Evolutionary conservation across 306 rosid species (phyloP).

Genomic region (Neltuma alba): DNA sequence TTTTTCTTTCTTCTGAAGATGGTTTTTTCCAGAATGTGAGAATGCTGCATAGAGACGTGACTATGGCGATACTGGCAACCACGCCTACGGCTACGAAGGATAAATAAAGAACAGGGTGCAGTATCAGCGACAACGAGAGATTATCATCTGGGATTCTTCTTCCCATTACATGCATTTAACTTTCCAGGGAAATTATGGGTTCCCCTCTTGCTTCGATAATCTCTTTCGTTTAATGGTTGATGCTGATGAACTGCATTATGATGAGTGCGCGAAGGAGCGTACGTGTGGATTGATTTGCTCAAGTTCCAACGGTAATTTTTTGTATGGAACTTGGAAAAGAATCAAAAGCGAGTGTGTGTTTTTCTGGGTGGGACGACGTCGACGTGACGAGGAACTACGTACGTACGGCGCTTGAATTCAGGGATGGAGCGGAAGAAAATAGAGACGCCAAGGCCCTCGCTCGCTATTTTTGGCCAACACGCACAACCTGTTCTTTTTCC

Average conservation of each 20-base stretch:
- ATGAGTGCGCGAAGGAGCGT: not conserved
- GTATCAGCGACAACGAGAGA: constrained; percentile 33
- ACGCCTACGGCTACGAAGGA: constrained; percentile 50
- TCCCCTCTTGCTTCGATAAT: not conserved
- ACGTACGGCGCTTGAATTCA: constrained; percentile 53
- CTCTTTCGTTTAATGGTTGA: not conserved
- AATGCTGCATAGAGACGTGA: constrained; percentile 56
- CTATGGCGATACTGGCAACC: constrained; percentile 60
- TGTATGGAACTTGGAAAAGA: not conserved
- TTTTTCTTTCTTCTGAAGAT: not conserved
- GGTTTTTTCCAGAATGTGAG: constrained; percentile 38
- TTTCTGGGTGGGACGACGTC: not conserved
- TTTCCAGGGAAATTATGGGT: not conserved
- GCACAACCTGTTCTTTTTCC: not conserved
- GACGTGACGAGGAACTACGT: constrained; percentile 40
- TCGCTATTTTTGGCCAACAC: not conserved
- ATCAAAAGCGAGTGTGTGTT: not conserved
- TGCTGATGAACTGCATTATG: not conserved
- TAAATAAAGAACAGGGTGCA: constrained; percentile 50
- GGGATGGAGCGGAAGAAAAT: constrained; percentile 44
- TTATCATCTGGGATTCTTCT: constrained; percentile 59
- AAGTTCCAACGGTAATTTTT: constrained; percentile 23
- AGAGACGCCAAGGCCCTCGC: not conserved
- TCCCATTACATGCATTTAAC: constrained; percentile 57
- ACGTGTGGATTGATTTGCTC: constrained; percentile 7